Conservation (phyloP, 2,329 filamentous ascomycete genomes). For the Beauveria rudraprayagi region DNA sequence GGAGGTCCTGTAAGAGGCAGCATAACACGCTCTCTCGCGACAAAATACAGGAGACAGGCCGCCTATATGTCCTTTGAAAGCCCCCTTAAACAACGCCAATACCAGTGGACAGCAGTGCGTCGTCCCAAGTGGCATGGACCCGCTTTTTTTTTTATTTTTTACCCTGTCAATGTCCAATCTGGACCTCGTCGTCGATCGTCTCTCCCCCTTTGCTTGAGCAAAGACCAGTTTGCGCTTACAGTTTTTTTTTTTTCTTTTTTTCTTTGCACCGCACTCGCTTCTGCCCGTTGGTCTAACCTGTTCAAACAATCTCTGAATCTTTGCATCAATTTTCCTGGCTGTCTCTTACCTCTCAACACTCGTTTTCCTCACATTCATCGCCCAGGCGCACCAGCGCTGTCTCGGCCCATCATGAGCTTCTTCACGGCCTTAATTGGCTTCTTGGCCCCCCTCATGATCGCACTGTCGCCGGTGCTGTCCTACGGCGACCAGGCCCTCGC, state of each 20-base stretch:
- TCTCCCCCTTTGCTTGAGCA: neutral
- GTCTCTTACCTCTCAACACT: neutral
- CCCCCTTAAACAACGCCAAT: neutral
- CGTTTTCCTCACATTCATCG: neutral
- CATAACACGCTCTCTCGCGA: neutral
- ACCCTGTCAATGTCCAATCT: neutral
- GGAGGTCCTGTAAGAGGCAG: neutral
- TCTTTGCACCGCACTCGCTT: neutral
- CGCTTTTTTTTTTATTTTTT: neutral
- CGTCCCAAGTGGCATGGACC: neutral
- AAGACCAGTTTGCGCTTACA: neutral
- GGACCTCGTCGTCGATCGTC: constrained; percentile 2
- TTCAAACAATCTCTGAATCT: no score
- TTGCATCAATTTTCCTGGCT: neutral
- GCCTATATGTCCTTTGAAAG: neutral
- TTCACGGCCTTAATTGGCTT: constrained; percentile 44
- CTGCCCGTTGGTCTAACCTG: neutral
- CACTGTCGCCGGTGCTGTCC: constrained; percentile 55
- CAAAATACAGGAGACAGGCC: neutral
- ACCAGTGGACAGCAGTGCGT: neutral
- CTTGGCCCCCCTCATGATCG: constrained; percentile 54
- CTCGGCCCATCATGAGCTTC: constrained; percentile 25
- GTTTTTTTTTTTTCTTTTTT: neutral
- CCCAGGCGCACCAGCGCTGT: neutral
- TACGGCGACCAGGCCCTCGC: constrained; percentile 59